These are phyloP conservation scores for Fomes fomentarius DNA, from an alignment of 1,284 basidiomycete species.

Conservation along the genomic window DNA sequence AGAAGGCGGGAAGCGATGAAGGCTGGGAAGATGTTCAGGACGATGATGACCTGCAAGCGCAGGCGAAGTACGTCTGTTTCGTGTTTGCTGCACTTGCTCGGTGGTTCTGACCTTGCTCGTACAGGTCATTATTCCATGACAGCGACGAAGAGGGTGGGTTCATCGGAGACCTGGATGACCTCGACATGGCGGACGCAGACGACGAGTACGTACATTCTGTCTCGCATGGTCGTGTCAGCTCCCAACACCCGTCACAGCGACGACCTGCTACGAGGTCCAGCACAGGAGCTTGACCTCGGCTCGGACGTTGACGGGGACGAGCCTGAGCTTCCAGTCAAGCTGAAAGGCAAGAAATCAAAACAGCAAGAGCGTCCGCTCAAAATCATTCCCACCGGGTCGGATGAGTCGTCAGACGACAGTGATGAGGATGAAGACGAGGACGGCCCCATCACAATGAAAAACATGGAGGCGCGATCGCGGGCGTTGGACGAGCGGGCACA, in stretches of 20 bases:
- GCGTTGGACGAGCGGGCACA: conserved; percentile 69
- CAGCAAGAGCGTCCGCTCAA: conserved; percentile 50
- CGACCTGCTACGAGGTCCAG: conserved; percentile 50
- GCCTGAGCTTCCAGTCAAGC: conserved; percentile 37
- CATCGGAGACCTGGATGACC: conserved; percentile 48
- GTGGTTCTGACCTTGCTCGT: not conserved
- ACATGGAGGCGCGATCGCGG: conserved; percentile 77
- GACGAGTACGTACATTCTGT: conserved; percentile 30
- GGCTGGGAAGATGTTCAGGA: conserved; percentile 71
- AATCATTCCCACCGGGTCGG: conserved; percentile 54
- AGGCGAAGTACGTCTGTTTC: conserved; percentile 45
- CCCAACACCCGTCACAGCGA: conserved; percentile 26
- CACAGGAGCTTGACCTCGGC: conserved; percentile 70
- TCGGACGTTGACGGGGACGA: conserved; percentile 60
- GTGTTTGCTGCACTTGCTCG: not conserved
- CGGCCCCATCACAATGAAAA: conserved; percentile 67
- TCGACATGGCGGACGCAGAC: conserved; percentile 48
- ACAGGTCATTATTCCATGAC: conserved; percentile 51
- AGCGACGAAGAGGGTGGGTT: conserved; percentile 54
- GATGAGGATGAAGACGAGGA: conserved; percentile 54
- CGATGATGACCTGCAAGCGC: conserved; percentile 44
- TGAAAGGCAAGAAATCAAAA: conserved; percentile 52
- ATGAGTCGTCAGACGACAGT: conserved; percentile 42
- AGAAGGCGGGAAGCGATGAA: conserved; percentile 39
- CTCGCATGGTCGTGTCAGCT: conserved; percentile 25